Conservation (phyloP, 768 basidiomycete species). For the Amanita jacksonii region DNA sequence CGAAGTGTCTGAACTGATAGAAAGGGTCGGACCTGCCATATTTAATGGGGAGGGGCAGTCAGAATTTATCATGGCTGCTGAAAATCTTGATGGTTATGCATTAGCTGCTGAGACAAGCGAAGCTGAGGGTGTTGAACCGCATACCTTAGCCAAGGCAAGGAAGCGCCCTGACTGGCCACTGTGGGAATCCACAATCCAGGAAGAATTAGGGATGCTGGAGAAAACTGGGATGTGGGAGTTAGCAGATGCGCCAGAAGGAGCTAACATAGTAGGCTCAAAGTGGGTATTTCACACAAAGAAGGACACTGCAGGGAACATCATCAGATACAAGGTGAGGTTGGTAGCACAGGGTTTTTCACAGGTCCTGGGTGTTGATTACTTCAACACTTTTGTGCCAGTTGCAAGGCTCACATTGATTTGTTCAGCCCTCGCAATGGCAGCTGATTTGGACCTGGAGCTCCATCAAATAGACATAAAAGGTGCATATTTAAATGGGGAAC, state of each 20-base stretch:
- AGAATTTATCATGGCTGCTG: neutral
- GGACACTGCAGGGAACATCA: slow-evolving; percentile 14
- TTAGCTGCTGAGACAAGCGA: too few species aligned
- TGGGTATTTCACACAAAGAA: slow-evolving; percentile 24
- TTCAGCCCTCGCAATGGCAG: slow-evolving; percentile 23
- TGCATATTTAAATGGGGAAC: slow-evolving; percentile 28
- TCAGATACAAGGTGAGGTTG: slow-evolving; percentile 14
- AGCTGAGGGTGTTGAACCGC: neutral
- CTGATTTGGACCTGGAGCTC: slow-evolving; percentile 21
- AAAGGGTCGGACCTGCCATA: too few species aligned
- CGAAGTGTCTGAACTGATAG: too few species aligned
- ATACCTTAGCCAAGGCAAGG: slow-evolving; percentile 14
- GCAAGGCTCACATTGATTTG: slow-evolving; percentile 17
- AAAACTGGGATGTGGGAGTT: slow-evolving; percentile 22
- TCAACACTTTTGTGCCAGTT: too few species aligned
- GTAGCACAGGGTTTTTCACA: slow-evolving; percentile 30
- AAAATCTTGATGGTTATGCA: neutral
- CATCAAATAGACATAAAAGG: too few species aligned
- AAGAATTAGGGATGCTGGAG: slow-evolving; percentile 19
- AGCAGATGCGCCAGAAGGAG: slow-evolving; percentile 9
- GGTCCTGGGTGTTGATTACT: too few species aligned
- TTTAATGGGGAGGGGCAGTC: too few species aligned
- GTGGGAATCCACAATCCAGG: slow-evolving; percentile 19
- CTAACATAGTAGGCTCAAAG: slow-evolving; percentile 20
- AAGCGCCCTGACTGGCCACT: slow-evolving; percentile 16